Conservation (phyloP, 83 land plant species). For the Picea engelmannii region DNA sequence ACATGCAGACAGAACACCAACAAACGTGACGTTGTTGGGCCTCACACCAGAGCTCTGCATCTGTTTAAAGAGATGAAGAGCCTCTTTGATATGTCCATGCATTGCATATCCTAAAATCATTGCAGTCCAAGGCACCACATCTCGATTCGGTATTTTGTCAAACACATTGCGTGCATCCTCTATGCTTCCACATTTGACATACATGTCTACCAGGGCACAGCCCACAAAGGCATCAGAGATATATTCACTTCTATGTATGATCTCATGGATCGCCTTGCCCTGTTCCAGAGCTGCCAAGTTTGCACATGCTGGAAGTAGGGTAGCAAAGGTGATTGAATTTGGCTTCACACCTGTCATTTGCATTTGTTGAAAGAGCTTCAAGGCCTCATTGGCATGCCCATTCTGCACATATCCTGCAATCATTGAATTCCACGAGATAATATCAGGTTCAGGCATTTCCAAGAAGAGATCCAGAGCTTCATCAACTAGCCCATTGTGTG, state of each 20-base stretch:
- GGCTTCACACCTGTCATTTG: too few relatives aligned
- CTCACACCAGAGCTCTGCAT: not conserved
- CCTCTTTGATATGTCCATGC: not conserved
- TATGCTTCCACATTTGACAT: constrained; percentile 48
- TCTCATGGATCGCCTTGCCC: too few relatives aligned
- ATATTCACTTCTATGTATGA: too few relatives aligned
- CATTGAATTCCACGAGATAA: constrained; percentile 3
- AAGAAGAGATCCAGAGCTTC: not conserved
- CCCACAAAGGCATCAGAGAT: too few relatives aligned
- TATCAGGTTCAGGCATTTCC: not conserved
- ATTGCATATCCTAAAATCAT: constrained; percentile 11
- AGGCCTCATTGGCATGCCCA: too few relatives aligned
- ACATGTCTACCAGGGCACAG: too few relatives aligned
- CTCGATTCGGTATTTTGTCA: not conserved
- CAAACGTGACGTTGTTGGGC: constrained; percentile 3
- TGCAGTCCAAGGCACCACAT: not conserved
- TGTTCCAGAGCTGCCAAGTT: too few relatives aligned
- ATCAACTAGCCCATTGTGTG: not conserved
- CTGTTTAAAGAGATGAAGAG: not conserved
- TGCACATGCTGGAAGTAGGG: too few relatives aligned
- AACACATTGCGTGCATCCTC: not conserved
- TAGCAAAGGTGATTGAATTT: too few relatives aligned
- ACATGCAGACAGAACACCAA: too few relatives aligned
- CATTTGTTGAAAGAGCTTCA: too few relatives aligned
- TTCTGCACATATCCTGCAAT: not conserved